phyloP scores from a whole-genome alignment of 768 basidiomycete genomes.

The Leccinum uliginosum region DNA sequence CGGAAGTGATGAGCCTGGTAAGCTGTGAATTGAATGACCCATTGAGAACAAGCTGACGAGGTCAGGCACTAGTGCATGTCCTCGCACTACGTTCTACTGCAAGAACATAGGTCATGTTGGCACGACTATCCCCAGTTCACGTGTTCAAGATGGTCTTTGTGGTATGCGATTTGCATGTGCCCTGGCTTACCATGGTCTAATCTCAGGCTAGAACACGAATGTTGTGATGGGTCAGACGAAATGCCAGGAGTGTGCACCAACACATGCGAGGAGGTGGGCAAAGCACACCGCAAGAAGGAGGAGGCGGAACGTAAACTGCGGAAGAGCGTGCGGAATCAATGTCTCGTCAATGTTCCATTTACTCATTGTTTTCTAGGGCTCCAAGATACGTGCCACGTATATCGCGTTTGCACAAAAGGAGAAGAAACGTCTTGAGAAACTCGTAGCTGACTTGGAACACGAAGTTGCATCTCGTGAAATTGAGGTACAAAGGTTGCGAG shows the following conservation, averaged over 20 bases:
- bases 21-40: slow-evolving; percentile 4
- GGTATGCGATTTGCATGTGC: slow-evolving; percentile 46
- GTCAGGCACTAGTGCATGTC: slow-evolving; percentile 82
- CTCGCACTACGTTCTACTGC: slow-evolving; percentile 76
- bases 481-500: slow-evolving; percentile 70
- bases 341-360: not conserved
- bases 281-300: slow-evolving; percentile 57
- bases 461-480: slow-evolving; percentile 63
- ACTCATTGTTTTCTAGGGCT: slow-evolving; percentile 49
- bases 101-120: slow-evolving; percentile 86
- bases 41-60: slow-evolving; percentile 8
- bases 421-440: slow-evolving; percentile 73
- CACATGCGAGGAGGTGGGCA: slow-evolving; percentile 71
- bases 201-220: slow-evolving; percentile 64
- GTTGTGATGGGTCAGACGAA: slow-evolving; percentile 97
- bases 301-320: slow-evolving; percentile 75
- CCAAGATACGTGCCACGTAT: slow-evolving; percentile 88
- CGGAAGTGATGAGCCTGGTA: slow-evolving; percentile 94
- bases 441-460: slow-evolving; percentile 45
- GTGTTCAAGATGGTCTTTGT: slow-evolving; percentile 91
- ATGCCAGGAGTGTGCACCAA: slow-evolving; percentile 73
- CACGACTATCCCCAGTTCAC: slow-evolving; percentile 66
- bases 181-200: slow-evolving; percentile 11
- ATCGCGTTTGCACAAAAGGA: slow-evolving; percentile 86
- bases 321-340: slow-evolving; percentile 54